A percentile compares a stretch with the other conserved stretches of the same genome.
phyloP scores from a whole-genome alignment of 164 flowering plant genomes.

The Annona squamosa region DNA sequence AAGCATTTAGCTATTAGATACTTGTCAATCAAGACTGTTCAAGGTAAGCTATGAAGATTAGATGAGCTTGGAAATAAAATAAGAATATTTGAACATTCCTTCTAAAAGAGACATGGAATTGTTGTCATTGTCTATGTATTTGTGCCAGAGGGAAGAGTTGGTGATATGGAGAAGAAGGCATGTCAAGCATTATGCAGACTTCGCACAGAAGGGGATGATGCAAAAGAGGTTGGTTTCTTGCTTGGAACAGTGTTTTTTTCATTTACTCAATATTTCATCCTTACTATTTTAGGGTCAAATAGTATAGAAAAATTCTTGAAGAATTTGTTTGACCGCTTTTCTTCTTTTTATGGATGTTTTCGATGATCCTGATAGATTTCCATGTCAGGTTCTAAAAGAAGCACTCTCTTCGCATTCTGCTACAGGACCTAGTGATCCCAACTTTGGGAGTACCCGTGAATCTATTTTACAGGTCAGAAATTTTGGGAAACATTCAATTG shows the following conservation, averaged over 20 bases:
- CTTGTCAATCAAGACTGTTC: neutral
- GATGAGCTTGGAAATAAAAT: neutral
- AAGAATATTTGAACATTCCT: neutral
- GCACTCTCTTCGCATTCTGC: constrained; percentile 44
- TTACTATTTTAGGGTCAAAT: neutral
- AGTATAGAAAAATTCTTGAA: neutral
- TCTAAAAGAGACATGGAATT: neutral
- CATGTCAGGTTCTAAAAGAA: constrained; percentile 53
- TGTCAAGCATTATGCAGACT: constrained; percentile 70
- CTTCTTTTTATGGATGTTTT: neutral
- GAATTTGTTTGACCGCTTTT: neutral
- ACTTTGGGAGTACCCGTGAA: constrained; percentile 70
- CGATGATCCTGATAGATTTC: neutral
- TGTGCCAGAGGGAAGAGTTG: constrained; percentile 38
- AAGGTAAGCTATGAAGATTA: too few relatives aligned
- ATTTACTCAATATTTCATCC: neutral
- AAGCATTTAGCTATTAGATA: neutral
- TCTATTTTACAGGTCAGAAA: constrained; percentile 71
- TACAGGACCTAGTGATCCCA: constrained; percentile 36
- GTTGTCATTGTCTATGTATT: neutral
- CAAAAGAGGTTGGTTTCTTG: constrained; percentile 55
- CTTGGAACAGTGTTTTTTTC: neutral
- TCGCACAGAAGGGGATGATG: constrained; percentile 50
- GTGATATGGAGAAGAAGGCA: constrained; percentile 52
- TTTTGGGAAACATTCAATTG: neutral